Evolutionary conservation across 345 rosid genomes (phyloP).

Genomic region (Salix purpurea): DNA sequence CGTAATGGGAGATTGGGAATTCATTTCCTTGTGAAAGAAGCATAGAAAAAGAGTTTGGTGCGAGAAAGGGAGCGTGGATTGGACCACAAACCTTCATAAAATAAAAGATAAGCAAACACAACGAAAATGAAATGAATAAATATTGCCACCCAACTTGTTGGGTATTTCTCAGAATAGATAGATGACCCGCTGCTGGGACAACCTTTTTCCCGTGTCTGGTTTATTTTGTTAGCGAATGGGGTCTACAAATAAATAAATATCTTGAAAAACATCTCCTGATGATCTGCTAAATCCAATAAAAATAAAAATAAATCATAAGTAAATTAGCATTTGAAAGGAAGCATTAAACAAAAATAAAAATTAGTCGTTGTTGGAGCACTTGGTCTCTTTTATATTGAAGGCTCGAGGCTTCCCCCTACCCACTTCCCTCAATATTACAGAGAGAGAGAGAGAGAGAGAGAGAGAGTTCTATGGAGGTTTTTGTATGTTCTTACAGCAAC

Average conservation of each 20-base stretch:
- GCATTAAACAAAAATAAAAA: neutral
- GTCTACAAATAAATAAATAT: constrained; percentile 26
- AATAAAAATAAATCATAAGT: neutral
- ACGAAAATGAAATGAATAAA: constrained; percentile 29
- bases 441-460: neutral
- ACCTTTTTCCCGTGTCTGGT: constrained; percentile 50
- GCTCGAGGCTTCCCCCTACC: constrained; percentile 17
- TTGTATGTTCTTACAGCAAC: constrained; percentile 40
- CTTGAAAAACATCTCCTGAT: neutral
- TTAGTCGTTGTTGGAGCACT: constrained; percentile 31
- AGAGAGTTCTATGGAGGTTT: neutral
- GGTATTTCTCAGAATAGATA: constrained; percentile 52
- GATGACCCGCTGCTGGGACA: constrained; percentile 35
- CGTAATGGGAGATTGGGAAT: neutral
- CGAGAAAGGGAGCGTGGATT: constrained; percentile 41
- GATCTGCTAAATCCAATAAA: neutral
- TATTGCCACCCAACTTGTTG: constrained; percentile 64
- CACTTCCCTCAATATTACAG: constrained; percentile 34
- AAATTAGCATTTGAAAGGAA: neutral
- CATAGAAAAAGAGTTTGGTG: constrained; percentile 35
- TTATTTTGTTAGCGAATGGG: constrained; percentile 41
- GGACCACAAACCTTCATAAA: constrained; percentile 57
- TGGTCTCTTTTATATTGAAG: constrained; percentile 42
- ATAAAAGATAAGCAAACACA: constrained; percentile 23
- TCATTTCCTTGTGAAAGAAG: constrained; percentile 36